phyloP scores from a whole-genome alignment of 257 asterid genomes.

The Schizonepeta tenuifolia region DNA sequence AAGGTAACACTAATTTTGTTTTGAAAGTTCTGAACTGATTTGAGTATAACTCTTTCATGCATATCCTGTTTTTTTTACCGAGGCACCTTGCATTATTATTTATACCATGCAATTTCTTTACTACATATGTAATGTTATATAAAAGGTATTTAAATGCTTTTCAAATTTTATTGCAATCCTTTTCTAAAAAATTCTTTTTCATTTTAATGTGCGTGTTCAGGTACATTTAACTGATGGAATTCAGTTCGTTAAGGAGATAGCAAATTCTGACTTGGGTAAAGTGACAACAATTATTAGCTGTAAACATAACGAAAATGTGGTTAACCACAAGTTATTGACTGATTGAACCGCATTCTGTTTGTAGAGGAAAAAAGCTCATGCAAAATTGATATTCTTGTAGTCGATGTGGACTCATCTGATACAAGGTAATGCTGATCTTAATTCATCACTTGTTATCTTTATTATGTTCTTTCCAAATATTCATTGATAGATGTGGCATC shows the following conservation, averaged over 20 bases:
- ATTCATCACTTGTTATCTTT: not conserved
- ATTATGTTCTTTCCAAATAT: constrained; percentile 2
- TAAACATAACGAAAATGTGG: constrained; percentile 25
- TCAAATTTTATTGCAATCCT: not conserved
- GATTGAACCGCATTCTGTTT: constrained; percentile 28
- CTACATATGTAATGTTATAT: not conserved
- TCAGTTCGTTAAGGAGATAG: constrained; percentile 56
- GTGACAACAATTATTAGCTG: constrained; percentile 22
- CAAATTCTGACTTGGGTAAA: constrained; percentile 44
- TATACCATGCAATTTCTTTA: constrained; percentile 8
- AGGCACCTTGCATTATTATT: not conserved
- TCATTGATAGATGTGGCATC: constrained; percentile 12
- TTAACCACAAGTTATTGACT: constrained; percentile 29
- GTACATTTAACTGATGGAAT: constrained; percentile 78
- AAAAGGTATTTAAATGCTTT: constrained; percentile 17
- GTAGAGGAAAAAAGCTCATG: constrained; percentile 40
- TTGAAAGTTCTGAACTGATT: not conserved
- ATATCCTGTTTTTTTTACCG: not conserved
- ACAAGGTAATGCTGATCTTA: constrained; percentile 53
- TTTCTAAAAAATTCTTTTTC: not conserved
- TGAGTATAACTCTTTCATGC: not conserved
- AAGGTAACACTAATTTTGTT: constrained; percentile 51
- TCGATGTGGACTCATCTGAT: constrained; percentile 94
- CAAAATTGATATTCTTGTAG: constrained; percentile 67
- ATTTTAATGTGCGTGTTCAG: constrained; percentile 36